These are phyloP conservation scores for Otatea glauca DNA, from an alignment of 176 grass and related monocot genomes.

Conservation along the genomic window DNA sequence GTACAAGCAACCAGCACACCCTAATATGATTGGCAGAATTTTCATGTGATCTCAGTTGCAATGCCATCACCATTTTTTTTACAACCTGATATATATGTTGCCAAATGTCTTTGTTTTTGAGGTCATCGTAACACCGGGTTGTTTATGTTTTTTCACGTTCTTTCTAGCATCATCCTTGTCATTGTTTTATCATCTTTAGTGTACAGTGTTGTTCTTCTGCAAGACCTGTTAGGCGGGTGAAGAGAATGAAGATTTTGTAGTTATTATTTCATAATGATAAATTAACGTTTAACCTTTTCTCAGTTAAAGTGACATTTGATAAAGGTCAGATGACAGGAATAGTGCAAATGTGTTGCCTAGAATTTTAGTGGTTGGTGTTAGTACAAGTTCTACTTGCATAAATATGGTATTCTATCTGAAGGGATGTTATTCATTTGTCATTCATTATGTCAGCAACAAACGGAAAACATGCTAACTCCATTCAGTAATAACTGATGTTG, in stretches of 20 bases:
- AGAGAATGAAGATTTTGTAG: not conserved
- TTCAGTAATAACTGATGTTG: constrained; percentile 7
- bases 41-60: not conserved
- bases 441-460: not conserved
- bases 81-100: not conserved
- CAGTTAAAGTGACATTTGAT: not conserved
- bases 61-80: not conserved
- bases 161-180: not conserved
- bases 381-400: not conserved
- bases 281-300: not conserved
- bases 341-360: not conserved
- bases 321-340: constrained; percentile 11
- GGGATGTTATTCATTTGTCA: not conserved
- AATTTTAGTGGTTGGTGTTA: not conserved
- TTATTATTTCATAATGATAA: not conserved
- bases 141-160: not conserved
- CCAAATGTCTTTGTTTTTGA: not conserved
- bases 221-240: not conserved
- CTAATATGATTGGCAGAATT: not conserved
- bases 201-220: not conserved
- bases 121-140: not conserved
- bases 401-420: not conserved
- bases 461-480: not conserved
- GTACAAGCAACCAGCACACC: no score
- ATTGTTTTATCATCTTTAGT: not conserved